Conservation (phyloP, 2,329 filamentous ascomycete species). For the Nigrospora oryzae region DNA sequence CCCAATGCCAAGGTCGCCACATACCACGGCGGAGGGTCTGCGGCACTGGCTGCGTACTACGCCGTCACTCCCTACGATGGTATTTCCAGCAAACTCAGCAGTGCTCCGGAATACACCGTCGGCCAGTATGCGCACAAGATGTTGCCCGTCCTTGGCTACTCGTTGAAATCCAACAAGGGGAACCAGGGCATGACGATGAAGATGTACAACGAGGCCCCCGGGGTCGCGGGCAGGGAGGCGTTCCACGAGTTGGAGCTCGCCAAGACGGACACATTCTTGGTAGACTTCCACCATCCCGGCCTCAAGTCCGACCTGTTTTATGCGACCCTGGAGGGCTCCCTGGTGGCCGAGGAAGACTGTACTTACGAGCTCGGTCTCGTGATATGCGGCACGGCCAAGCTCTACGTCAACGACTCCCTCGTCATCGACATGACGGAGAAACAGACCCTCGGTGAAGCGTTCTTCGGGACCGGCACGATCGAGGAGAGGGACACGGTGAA, state of each 20-base stretch:
- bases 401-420: conserved; percentile 53
- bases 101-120: conserved; percentile 41
- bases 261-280: conserved; percentile 40
- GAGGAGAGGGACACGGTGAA: conserved; percentile 53
- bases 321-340: conserved; percentile 50
- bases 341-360: conserved; percentile 51
- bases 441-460: conserved; percentile 53
- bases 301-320: conserved; percentile 46
- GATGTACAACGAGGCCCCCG: conserved; percentile 51
- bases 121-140: conserved; percentile 59
- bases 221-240: conserved; percentile 32
- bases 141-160: conserved; percentile 47
- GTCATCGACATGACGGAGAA: conserved; percentile 59
- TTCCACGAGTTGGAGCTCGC: conserved; percentile 41
- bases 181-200: conserved; percentile 52
- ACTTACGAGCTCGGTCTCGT: conserved; percentile 59
- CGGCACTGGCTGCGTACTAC: conserved; percentile 51
- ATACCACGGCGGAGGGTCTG: conserved; percentile 59
- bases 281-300: conserved; percentile 44
- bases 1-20: conserved; percentile 48
- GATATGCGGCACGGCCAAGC: conserved; percentile 56
- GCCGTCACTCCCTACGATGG: conserved; percentile 67
- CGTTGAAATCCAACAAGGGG: conserved; percentile 42
- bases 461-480: conserved; percentile 55
- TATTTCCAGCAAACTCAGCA: conserved; percentile 45